These are phyloP conservation scores for Diaporthe destruens DNA, from an alignment of 2,329 filamentous ascomycete genomes.

Conservation along the genomic window DNA sequence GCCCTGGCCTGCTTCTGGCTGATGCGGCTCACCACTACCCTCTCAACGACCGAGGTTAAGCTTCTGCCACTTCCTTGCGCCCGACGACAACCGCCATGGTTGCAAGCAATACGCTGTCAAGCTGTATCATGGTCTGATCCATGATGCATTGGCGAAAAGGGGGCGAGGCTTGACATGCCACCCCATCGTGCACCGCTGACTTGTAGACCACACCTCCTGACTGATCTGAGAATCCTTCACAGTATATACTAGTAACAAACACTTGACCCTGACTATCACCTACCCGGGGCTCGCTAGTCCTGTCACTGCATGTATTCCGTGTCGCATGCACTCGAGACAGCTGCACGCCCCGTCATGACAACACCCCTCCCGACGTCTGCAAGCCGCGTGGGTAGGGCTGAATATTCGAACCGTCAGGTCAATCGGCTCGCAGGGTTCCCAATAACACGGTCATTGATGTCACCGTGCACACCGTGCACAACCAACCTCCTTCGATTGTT, in stretches of 20 bases:
- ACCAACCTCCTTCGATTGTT: no score
- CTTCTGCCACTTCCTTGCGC: conserved; percentile 26
- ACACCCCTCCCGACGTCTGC: background rate
- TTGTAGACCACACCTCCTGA: no score
- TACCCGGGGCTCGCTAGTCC: conserved; percentile 19
- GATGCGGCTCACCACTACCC: conserved; percentile 15
- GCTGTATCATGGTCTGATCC: background rate
- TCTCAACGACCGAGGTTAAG: conserved; percentile 25
- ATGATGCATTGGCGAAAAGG: no score
- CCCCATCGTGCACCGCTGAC: no score
- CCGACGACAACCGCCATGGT: conserved; percentile 8
- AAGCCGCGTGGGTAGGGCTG: conserved; percentile 13
- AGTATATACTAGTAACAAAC: no score
- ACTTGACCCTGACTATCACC: background rate
- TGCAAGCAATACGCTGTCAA: no score
- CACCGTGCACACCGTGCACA: no score
- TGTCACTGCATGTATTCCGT: conserved; percentile 15
- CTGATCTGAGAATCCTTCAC: no score
- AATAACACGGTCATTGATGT: no score
- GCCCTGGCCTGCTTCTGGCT: conserved; percentile 5
- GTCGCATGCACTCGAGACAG: background rate
- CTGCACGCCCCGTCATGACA: background rate
- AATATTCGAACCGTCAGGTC: background rate
- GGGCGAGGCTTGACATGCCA: no score
- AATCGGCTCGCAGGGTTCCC: no score